Evolutionary conservation across 2,329 filamentous ascomycete species (phyloP).

Genomic region (Colletotrichum euphorbiae): DNA sequence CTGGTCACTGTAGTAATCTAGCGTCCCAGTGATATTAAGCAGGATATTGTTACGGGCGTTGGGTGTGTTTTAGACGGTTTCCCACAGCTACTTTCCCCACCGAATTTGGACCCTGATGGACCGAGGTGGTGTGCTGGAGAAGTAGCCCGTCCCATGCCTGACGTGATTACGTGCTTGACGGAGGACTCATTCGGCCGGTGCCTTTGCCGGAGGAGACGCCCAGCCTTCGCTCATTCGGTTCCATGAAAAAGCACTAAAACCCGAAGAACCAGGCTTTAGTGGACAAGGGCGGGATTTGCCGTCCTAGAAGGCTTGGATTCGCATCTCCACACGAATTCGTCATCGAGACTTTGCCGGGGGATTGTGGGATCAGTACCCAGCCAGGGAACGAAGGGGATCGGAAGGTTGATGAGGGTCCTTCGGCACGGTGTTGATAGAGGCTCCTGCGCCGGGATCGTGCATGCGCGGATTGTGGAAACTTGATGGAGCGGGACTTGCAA

Average conservation of each 20-base stretch:
- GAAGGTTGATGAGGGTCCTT: neutral
- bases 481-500: slow-evolving; percentile 10
- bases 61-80: slow-evolving; percentile 2
- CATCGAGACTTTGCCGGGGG: neutral
- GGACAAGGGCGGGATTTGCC: slow-evolving; percentile 3
- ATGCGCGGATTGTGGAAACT: slow-evolving; percentile 6
- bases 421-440: slow-evolving; percentile 15
- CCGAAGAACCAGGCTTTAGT: slow-evolving; percentile 2
- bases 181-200: slow-evolving; percentile 9
- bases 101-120: slow-evolving; percentile 6
- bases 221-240: neutral
- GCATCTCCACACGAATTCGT: slow-evolving; percentile 12
- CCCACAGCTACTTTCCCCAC: neutral
- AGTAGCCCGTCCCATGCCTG: slow-evolving; percentile 6
- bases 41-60: slow-evolving; percentile 18
- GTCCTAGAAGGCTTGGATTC: neutral
- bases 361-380: slow-evolving; percentile 4
- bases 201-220: neutral
- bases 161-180: slow-evolving; percentile 6
- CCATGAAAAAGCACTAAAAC: neutral
- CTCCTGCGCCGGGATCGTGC: slow-evolving; percentile 4
- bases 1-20: slow-evolving; percentile 1
- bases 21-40: slow-evolving; percentile 15
- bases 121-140: neutral
- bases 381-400: neutral